Conservation (phyloP, 129 eudicot species). For the Logfia minima region DNA sequence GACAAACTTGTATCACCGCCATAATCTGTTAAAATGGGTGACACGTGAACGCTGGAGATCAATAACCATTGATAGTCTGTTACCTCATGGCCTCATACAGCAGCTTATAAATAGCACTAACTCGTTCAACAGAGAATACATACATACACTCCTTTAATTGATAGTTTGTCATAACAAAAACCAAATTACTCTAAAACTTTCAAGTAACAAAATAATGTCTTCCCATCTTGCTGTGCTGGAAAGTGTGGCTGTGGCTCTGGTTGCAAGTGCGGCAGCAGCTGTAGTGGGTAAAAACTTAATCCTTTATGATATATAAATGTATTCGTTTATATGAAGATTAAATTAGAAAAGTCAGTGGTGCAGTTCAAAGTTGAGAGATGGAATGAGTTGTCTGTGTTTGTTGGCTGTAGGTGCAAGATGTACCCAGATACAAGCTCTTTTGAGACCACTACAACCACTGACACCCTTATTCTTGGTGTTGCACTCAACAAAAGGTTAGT, state of each 20-base stretch:
- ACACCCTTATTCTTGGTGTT: conserved; percentile 5
- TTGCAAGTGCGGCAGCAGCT: conserved; percentile 86
- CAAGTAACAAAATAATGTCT: conserved; percentile 46
- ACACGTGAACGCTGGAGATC: conserved; percentile 42
- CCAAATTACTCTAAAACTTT: neutral
- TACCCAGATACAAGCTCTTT: conserved; percentile 15
- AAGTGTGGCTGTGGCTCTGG: conserved; percentile 83
- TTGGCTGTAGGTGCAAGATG: conserved; percentile 16
- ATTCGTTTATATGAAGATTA: neutral
- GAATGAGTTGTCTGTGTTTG: neutral
- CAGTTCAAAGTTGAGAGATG: neutral
- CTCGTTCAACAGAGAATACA: neutral
- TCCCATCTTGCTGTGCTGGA: conserved; percentile 70
- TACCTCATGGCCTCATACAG: neutral
- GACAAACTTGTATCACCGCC: no score
- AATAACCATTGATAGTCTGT: neutral
- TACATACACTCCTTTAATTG: neutral
- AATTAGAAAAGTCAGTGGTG: no score
- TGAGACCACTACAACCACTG: neutral
- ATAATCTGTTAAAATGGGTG: no score
- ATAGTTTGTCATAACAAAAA: neutral
- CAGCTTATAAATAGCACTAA: neutral
- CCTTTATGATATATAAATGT: no score
- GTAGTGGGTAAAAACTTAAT: conserved; percentile 49
- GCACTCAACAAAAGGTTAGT: neutral